Conservation (phyloP, 1,284 basidiomycete species). For the Stereum hirsutum region DNA sequence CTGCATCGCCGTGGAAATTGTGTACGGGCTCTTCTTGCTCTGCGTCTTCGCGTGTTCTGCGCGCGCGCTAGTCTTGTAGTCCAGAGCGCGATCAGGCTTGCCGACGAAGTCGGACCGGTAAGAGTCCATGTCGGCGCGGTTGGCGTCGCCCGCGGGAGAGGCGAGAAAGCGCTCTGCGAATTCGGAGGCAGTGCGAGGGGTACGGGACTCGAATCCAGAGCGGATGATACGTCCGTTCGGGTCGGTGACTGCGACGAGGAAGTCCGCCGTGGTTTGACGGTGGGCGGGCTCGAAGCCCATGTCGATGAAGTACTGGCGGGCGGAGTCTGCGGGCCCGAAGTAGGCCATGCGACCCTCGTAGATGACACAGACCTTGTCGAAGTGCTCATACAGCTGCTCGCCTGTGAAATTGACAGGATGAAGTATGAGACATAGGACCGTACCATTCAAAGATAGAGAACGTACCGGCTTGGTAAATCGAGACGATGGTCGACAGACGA, state of each 20-base stretch:
- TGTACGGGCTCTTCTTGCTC: slow-evolving; percentile 20
- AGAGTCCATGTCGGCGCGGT: slow-evolving; percentile 33
- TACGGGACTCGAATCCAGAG: slow-evolving; percentile 21
- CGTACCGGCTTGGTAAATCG: slow-evolving; percentile 50
- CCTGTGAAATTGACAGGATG: too few relatives aligned
- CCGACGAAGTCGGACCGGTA: slow-evolving; percentile 30
- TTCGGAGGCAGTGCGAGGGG: slow-evolving; percentile 41
- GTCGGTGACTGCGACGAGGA: slow-evolving; percentile 46
- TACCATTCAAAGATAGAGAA: too few relatives aligned
- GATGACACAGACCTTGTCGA: slow-evolving; percentile 59
- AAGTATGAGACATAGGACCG: too few relatives aligned
- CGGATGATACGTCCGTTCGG: slow-evolving; percentile 1
- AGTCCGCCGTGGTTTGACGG: slow-evolving; percentile 53
- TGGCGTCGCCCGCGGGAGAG: slow-evolving; percentile 27
- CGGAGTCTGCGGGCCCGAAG: slow-evolving; percentile 44
- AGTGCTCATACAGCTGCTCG: slow-evolving; percentile 22
- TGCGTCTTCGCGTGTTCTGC: slow-evolving; percentile 37
- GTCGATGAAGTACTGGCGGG: slow-evolving; percentile 50
- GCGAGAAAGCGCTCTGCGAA: slow-evolving; percentile 38
- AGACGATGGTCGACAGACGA: slow-evolving; percentile 42
- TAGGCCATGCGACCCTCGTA: slow-evolving; percentile 57
- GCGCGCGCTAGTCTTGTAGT: slow-evolving; percentile 39
- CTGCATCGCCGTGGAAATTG: slow-evolving; percentile 38
- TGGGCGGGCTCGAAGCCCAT: slow-evolving; percentile 50
- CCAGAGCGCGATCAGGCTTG: slow-evolving; percentile 15